Conservation (phyloP, 1,284 basidiomycete species). For the Fomitopsis pinicola region DNA sequence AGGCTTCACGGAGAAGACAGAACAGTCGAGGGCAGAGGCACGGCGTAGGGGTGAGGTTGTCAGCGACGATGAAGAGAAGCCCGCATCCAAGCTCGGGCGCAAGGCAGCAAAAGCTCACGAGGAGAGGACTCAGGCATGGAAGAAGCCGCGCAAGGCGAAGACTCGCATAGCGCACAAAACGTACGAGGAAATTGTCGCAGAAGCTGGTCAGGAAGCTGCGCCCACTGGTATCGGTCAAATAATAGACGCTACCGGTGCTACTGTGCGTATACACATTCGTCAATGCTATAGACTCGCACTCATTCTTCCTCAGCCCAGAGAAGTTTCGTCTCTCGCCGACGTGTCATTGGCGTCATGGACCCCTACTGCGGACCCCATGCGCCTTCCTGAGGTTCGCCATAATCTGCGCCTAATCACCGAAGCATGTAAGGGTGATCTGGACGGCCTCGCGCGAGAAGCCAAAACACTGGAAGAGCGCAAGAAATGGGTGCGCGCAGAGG, state of each 20-base stretch:
- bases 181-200: conserved; percentile 90
- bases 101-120: conserved; percentile 44
- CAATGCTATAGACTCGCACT: conserved; percentile 6
- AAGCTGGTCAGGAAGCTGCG: conserved; percentile 61
- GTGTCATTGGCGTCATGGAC: conserved; percentile 79
- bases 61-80: conserved; percentile 69
- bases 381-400: conserved; percentile 93
- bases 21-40: conserved; percentile 84
- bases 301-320: conserved; percentile 55
- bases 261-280: conserved; percentile 46
- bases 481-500: conserved; percentile 71
- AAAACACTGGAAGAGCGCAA: conserved; percentile 77
- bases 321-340: conserved; percentile 80
- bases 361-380: conserved; percentile 78
- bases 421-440: conserved; percentile 76
- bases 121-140: conserved; percentile 71
- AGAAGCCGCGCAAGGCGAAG: conserved; percentile 80
- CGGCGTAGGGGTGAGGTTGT: conserved; percentile 67
- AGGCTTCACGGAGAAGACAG: conserved; percentile 85
- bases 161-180: conserved; percentile 88
- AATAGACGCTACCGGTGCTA: conserved; percentile 91
- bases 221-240: conserved; percentile 74
- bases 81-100: conserved; percentile 39
- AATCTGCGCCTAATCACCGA: conserved; percentile 88
- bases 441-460: conserved; percentile 87